Base-by-base conservation (phyloP, 2,329 filamentous ascomycete species). In the Talaromyces sp. region DNA sequence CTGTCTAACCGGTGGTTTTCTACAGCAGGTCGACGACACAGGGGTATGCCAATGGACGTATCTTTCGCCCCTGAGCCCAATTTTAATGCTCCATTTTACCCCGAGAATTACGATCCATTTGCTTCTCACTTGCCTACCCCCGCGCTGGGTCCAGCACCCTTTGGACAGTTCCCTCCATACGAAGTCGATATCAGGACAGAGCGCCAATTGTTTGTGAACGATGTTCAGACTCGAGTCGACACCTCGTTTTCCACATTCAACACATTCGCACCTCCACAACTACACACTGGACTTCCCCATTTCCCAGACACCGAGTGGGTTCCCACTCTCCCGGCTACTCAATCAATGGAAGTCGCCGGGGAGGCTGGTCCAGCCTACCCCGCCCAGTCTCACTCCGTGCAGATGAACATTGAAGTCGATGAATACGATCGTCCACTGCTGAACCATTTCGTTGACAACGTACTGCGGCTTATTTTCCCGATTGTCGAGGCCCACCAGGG, bases 141-240 rank as follows among this genome's bases (percentile, higher is more conserved):
- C 68, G 83, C 79, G 70, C 89, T 88, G 78, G 84, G 64, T 55
- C 74, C 81, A 65, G 77, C 79, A 19, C 82, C 84, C 76, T 88
- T 75, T 76, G 76, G 79, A 3, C 75, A 81, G 12, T 83, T 84
- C 64, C 85, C 88, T 21, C 91, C 92, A 0, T 97, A 95, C 73
- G 93, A 97, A 76, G 88, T 97, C 63, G 93, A 97, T 74, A 89
- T 97, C 79, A 96, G 93, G 83, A 97, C 92, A 1, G 93, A 97
- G 79, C 85, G 91, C 65, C 91, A 97, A 68, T 92, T 95, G 81
- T 96, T 90, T 75, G 87, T 97, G 75, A 91, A 97, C 69, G 90
- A 97, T 72, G 84, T 96, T 59, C 91, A 91, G 4, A 89, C 92
- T 14, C 81, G 93, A 62, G 83, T 87, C 66, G 92, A 97, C 76